phyloP scores from a whole-genome alignment of 345 rosid species.

The Melaleuca quinquenervia region DNA sequence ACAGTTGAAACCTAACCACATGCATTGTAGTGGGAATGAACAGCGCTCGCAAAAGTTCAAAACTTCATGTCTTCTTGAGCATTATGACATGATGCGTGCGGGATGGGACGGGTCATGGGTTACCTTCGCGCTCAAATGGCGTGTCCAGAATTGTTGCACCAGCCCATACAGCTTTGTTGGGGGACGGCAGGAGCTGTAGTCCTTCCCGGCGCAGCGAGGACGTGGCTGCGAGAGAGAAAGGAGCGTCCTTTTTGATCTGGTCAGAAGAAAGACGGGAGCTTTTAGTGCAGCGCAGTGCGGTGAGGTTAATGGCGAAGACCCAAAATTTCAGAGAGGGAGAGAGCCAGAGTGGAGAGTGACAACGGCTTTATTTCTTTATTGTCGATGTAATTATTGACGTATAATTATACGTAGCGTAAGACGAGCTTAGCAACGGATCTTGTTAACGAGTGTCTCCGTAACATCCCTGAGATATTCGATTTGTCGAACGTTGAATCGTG shows the following conservation, averaged over 20 bases:
- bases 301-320: neutral
- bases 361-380: neutral
- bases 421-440: neutral
- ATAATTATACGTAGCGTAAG: neutral
- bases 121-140: neutral
- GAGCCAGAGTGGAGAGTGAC: neutral
- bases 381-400: neutral
- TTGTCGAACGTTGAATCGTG: neutral
- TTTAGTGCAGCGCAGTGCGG: neutral
- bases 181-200: neutral
- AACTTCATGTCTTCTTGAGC: neutral
- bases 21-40: neutral
- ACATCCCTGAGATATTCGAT: neutral
- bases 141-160: neutral
- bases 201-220: neutral
- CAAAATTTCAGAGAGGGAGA: neutral
- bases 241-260: neutral
- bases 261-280: neutral
- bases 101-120: neutral
- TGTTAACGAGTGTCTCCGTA: rapidly evolving
- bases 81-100: too few species aligned
- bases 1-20: neutral
- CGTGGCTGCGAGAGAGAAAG: neutral
- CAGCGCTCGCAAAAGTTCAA: neutral
- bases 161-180: neutral